These are phyloP conservation scores for Syzygium syzygioides DNA, from an alignment of 441 rosid species.

Conservation along the genomic window DNA sequence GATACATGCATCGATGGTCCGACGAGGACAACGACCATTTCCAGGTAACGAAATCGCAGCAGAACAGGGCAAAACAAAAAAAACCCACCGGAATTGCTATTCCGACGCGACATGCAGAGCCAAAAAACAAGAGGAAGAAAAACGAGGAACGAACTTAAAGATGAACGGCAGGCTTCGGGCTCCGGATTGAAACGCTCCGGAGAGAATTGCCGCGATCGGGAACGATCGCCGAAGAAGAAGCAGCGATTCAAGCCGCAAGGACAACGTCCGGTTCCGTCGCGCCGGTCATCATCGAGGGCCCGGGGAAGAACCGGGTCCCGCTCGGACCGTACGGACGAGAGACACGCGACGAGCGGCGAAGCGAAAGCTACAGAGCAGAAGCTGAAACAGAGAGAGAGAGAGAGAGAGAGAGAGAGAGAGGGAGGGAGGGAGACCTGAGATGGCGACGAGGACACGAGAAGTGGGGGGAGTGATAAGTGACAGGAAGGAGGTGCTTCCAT, in stretches of 20 bases:
- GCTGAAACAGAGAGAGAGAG: background rate
- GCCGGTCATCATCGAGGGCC: background rate
- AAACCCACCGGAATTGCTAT: background rate
- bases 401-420: too few species aligned
- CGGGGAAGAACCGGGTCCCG: background rate
- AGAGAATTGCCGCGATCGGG: background rate
- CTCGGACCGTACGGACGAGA: background rate
- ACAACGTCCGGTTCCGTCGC: background rate
- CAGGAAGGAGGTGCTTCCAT: background rate
- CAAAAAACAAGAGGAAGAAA: fast-evolving
- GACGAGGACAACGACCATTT: background rate
- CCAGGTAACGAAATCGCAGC: background rate
- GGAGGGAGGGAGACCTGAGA: background rate
- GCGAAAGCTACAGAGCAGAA: background rate
- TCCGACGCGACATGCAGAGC: background rate
- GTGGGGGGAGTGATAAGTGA: background rate
- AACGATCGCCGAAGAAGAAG: background rate
- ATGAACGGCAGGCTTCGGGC: fast-evolving
- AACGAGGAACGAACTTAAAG: background rate
- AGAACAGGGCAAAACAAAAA: background rate
- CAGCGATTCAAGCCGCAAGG: background rate
- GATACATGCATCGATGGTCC: background rate
- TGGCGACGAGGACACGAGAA: background rate
- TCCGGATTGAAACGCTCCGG: background rate
- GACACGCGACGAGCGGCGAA: too few species aligned